Base-by-base conservation (phyloP, 148 eudicot species). In the Vaccinium macrocarpon region DNA sequence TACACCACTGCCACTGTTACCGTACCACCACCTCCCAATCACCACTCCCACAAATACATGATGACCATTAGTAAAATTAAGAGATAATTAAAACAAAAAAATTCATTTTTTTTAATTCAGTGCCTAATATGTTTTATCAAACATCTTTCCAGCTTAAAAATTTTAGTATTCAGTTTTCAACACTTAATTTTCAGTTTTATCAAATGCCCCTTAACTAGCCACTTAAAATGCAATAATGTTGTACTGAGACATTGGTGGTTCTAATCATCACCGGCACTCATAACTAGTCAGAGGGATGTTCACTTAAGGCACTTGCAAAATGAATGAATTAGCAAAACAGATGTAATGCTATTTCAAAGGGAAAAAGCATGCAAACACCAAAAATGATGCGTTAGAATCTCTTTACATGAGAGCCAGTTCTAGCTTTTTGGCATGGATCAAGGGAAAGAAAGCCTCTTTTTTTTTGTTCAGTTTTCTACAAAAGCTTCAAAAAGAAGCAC, bases 401-500 rank as follows among this genome's bases (percentile, higher is more conserved):
- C 48, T 49, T 82, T 71, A 8, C 48, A 68, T 70, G 49, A 73
- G 71, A 71, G 62, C 78, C 32, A 51, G 76, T 52, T 70, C 27
- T 29, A 82, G 78, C 78, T 70, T 82, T 82, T 29, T 70, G 49
- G 50, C 62, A 68, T 82, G 50, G 76, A 71, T 82, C 9, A 50
- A 68, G 61, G 84, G 50, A 8, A 71, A 12, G 38, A 51, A 71
- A 38, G 27, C 79, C 50, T n/a, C n/a, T n/a, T 8, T 16, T 81
- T 32, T 18, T 35, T 46, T 16, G 55, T 42, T 42, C 73, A 38
- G 27, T 46, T 59, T 12, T 46, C 75, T 19, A 25, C 53, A 48
- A 38, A 81, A 6, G 25, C 5, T 81, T 81, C 76, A 49, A 68
- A 81, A 81, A 81, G 83, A 81, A 48, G 62, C 46, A 14, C 8